These are phyloP conservation scores for Brassica napus DNA, from an alignment of 345 rosid genomes.

Conservation along the genomic window DNA sequence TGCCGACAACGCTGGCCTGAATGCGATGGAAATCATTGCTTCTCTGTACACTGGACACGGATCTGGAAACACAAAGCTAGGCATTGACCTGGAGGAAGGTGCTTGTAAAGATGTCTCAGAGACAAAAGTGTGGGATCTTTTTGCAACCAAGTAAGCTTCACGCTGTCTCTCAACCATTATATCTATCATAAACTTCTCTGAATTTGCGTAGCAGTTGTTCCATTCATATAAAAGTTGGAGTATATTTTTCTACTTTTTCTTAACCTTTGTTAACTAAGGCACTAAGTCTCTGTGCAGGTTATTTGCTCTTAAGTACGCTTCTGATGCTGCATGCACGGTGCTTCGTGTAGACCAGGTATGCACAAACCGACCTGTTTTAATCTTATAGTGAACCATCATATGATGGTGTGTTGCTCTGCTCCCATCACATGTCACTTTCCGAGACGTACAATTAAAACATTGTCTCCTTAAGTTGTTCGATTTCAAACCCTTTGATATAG, in stretches of 20 bases:
- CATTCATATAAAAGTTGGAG: not conserved
- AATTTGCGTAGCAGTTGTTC: not conserved
- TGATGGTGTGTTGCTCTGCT: too few species aligned
- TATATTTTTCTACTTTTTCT: too few species aligned
- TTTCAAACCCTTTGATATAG: not conserved
- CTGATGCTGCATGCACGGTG: constrained; percentile 97
- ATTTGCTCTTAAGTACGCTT: constrained; percentile 92
- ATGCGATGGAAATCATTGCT: constrained; percentile 95
- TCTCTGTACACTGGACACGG: constrained; percentile 89
- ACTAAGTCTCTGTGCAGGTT: constrained; percentile 43
- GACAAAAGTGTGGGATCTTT: constrained; percentile 80
- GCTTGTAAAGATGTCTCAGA: constrained; percentile 69
- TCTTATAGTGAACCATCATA: not conserved
- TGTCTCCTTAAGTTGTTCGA: not conserved
- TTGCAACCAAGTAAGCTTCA: constrained; percentile 70
- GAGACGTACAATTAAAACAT: not conserved
- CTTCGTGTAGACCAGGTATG: constrained; percentile 92
- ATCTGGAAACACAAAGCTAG: constrained; percentile 84
- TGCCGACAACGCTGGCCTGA: constrained; percentile 95
- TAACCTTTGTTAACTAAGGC: too few species aligned
- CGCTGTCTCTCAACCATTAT: not conserved
- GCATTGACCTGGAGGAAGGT: constrained; percentile 87
- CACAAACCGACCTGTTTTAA: not conserved
- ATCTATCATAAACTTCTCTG: not conserved
- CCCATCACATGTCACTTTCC: too few species aligned